phyloP scores from a whole-genome alignment of 371 early-diverging fungal genomes.

The Mucor indicus region DNA sequence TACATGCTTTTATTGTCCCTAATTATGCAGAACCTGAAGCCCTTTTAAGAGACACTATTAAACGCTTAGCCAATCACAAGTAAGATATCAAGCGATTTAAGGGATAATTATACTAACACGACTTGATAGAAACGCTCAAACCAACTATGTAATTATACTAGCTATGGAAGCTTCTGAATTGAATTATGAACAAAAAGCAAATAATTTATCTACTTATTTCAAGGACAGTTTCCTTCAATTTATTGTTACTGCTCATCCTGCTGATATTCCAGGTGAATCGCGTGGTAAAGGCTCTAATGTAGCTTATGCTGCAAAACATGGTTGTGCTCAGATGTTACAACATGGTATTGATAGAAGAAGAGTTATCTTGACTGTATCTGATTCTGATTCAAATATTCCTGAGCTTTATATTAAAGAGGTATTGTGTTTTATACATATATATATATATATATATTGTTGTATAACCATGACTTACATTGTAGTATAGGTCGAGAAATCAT shows the following conservation, averaged over 20 bases:
- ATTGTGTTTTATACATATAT: neutral
- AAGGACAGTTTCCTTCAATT: slow-evolving; percentile 60
- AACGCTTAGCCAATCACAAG: slow-evolving; percentile 45
- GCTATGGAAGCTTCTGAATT: slow-evolving; percentile 74
- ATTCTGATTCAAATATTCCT: slow-evolving; percentile 68
- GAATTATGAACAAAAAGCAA: slow-evolving; percentile 53
- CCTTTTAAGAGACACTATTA: slow-evolving; percentile 43
- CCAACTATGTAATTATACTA: slow-evolving; percentile 51
- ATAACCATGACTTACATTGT: too few species aligned
- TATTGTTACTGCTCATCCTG: slow-evolving; percentile 65
- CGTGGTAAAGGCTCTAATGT: slow-evolving; percentile 72
- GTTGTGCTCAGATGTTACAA: slow-evolving; percentile 21
- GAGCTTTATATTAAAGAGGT: slow-evolving; percentile 36
- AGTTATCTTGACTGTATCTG: slow-evolving; percentile 64
- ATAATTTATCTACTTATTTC: slow-evolving; percentile 46
- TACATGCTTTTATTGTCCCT: slow-evolving; percentile 58
- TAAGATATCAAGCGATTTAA: slow-evolving; percentile 5
- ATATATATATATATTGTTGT: neutral
- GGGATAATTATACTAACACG: neutral
- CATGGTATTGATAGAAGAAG: slow-evolving; percentile 34
- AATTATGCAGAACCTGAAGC: slow-evolving; percentile 59
- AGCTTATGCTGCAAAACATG: slow-evolving; percentile 56
- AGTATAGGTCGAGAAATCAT: slow-evolving; percentile 28
- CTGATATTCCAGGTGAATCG: slow-evolving; percentile 60
- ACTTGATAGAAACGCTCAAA: slow-evolving; percentile 28